phyloP scores from a whole-genome alignment of 2,329 filamentous ascomycete genomes.

The Xylaria sp. region DNA sequence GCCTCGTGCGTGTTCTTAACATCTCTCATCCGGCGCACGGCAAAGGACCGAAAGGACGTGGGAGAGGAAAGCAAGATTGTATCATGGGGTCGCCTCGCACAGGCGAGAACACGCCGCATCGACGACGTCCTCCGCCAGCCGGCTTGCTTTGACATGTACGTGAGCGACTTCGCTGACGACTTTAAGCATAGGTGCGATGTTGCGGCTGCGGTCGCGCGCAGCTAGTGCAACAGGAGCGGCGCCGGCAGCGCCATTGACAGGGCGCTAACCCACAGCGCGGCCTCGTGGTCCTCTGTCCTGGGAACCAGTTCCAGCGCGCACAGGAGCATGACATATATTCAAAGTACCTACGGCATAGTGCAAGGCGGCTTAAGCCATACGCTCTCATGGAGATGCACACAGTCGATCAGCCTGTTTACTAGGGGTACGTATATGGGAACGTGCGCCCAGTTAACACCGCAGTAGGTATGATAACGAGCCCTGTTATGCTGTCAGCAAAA shows the following conservation, averaged over 20 bases:
- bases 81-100: background rate
- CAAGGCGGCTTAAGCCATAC: too few species aligned
- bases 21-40: background rate
- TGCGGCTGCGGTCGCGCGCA: slow-evolving; percentile 38
- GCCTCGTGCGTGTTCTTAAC: too few species aligned
- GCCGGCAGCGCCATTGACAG: slow-evolving; percentile 58
- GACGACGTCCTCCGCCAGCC: background rate
- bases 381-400: too few species aligned
- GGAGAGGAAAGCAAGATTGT: background rate
- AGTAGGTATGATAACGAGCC: too few species aligned
- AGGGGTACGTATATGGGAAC: too few species aligned
- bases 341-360: background rate
- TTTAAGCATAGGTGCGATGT: background rate
- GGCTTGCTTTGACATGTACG: background rate
- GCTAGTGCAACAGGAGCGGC: slow-evolving; percentile 52
- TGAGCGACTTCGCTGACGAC: background rate
- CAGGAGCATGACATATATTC: background rate
- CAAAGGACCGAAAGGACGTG: too few species aligned
- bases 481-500: too few species aligned
- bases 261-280: slow-evolving; percentile 58
- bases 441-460: too few species aligned
- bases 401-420: too few species aligned
- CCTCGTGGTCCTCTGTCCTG: slow-evolving; percentile 48
- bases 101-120: background rate
- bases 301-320: background rate